Conservation (phyloP, 2,329 filamentous ascomycete species). For the Fusarium bactridioides region DNA sequence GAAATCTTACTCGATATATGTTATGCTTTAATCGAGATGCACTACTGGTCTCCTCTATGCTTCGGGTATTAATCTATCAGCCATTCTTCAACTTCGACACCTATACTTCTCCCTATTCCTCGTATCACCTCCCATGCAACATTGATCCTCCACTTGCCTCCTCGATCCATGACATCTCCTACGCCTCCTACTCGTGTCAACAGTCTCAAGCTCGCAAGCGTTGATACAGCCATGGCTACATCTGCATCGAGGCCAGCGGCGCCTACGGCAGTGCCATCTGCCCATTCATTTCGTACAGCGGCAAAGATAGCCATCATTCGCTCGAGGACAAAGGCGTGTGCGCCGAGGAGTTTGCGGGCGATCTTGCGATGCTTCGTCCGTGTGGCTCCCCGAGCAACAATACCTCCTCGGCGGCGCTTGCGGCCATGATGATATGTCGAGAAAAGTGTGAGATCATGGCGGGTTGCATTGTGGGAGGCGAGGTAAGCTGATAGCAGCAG, state of each 20-base stretch:
- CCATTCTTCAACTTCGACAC: slow-evolving; percentile 82
- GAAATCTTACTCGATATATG: not conserved
- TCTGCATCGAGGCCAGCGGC: slow-evolving; percentile 59
- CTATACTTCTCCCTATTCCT: slow-evolving; percentile 74
- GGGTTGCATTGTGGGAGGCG: slow-evolving; percentile 78
- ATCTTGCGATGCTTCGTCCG: slow-evolving; percentile 72
- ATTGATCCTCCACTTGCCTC: slow-evolving; percentile 79
- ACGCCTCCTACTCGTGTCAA: slow-evolving; percentile 70
- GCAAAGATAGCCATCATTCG: slow-evolving; percentile 80
- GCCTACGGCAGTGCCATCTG: slow-evolving; percentile 42
- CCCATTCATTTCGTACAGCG: slow-evolving; percentile 68
- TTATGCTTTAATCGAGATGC: not conserved
- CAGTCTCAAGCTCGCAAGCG: slow-evolving; percentile 74
- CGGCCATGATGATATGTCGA: slow-evolving; percentile 71
- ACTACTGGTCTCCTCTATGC: not conserved
- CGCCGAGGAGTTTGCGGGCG: slow-evolving; percentile 77
- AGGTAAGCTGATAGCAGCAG: slow-evolving; percentile 81
- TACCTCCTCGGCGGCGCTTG: slow-evolving; percentile 58
- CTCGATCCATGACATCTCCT: slow-evolving; percentile 72
- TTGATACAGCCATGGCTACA: slow-evolving; percentile 72
- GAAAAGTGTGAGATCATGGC: slow-evolving; percentile 78
- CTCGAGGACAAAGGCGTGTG: slow-evolving; percentile 80
- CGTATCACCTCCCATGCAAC: slow-evolving; percentile 80
- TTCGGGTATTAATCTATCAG: slow-evolving; percentile 64
- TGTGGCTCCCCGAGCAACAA: slow-evolving; percentile 45